Evolutionary conservation across 1,139 yeast genomes (phyloP).

Genomic region (Candida albicans): DNA sequence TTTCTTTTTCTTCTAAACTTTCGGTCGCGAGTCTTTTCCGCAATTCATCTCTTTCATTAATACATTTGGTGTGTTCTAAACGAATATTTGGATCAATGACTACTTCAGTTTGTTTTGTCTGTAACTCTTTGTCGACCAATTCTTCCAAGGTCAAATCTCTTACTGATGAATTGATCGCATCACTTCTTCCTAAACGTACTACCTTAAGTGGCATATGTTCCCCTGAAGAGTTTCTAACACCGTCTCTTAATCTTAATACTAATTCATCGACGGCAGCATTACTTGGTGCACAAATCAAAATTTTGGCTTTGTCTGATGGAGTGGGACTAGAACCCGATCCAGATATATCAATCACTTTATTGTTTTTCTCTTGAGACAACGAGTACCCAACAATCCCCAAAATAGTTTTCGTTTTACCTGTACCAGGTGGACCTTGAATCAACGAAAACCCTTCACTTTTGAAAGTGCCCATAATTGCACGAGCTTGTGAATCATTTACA

Average conservation of each 20-base stretch:
- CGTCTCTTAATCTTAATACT: constrained; percentile 78
- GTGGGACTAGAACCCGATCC: constrained; percentile 11
- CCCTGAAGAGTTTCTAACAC: constrained; percentile 64
- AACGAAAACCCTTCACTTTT: constrained; percentile 74
- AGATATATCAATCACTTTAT: constrained; percentile 31
- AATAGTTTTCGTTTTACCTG: constrained; percentile 97
- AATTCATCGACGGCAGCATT: constrained; percentile 99
- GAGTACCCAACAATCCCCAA: constrained; percentile 85
- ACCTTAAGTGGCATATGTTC: constrained; percentile 61
- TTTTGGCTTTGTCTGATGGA: constrained; percentile 29
- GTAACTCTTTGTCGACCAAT: constrained; percentile 67
- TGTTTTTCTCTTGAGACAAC: constrained; percentile 34
- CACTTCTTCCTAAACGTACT: constrained; percentile 90
- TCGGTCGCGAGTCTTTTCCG: constrained; percentile 36
- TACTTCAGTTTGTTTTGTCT: constrained; percentile 29
- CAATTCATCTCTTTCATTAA: constrained; percentile 51
- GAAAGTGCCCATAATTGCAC: constrained; percentile 77
- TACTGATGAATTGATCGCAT: constrained; percentile 82
- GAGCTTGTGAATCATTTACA: constrained; percentile 87
- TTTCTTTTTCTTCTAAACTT: constrained; percentile 37
- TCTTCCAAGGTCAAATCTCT: constrained; percentile 86
- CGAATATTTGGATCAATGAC: constrained; percentile 49
- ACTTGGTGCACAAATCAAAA: constrained; percentile 95
- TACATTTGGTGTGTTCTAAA: constrained; percentile 51
- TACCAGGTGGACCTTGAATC: constrained; percentile 98